Evolutionary conservation across 257 asterid species (phyloP), one percentile per base, ranked within the genome.

Genomic region (Mitragyna speciosa): DNA sequence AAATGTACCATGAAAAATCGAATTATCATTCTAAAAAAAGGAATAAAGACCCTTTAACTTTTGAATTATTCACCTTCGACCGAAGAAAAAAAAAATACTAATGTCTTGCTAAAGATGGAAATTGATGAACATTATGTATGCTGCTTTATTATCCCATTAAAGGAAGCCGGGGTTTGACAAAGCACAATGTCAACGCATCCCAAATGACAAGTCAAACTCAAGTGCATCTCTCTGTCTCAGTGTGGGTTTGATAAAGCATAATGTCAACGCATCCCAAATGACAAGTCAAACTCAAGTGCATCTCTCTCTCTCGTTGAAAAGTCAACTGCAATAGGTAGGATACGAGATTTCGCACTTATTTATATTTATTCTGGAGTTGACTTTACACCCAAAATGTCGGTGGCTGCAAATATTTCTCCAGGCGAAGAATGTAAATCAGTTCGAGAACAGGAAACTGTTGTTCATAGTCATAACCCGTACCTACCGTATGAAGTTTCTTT

Each of bases 231-330:
- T 54, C 30, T 39, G n/a, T 56, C 7, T 3, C 0, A n/a, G n/a
- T n/a, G n/a, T n/a, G n/a, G n/a, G n/a, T n/a, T n/a, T n/a, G n/a
- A n/a, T n/a, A n/a, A 63, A 45, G 47, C 24, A 12, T 12, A 19
- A 64, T 41, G 80, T 76, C 80, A 76, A 76, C 80, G 72, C 47
- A 20, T 11, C 26, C 61, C 59, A 71, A 47, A n/a, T 47, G 11
- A 68, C 3, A 39, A 68, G 76, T 31, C 33, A 47, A 47, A 72
- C 61, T 28, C 36, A 16, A 36, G 14, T 20, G 49, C 19, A 0
- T 28, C 12, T n/a, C 6, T 54, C 30, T 39, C 41, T 56, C 7
- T 3, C 0, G 54, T 39, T 2, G 9, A 45, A n/a, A 33, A 47
- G 80, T 76, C 80, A 63, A 76, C 71, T 12, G 26, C 19, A 19